Base-by-base conservation (phyloP, 768 basidiomycete genomes). In the Lenzites betulinus region DNA sequence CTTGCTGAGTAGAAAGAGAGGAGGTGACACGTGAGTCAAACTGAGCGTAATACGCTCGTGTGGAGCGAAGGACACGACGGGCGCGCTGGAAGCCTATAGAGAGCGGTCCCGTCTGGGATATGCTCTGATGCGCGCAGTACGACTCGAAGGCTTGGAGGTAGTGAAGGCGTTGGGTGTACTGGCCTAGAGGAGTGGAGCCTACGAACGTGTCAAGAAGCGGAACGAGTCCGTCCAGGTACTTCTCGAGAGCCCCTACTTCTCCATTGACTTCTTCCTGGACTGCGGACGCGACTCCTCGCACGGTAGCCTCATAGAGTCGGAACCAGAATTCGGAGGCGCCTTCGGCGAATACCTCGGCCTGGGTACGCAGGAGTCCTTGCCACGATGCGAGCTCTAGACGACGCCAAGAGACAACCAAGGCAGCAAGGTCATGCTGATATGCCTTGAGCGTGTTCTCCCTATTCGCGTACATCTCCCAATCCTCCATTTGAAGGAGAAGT, bases 401-500 rank as follows among this genome's bases (percentile, higher is more conserved):
- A 54, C 97, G 81, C 97, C 97, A 98, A 11, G 85, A 83, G 49
- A 99, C 86, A 47, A 98, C 90, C 48, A 95, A 79, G 25, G 73
- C 74, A 12, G 84, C 89, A 23, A 97, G 71, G 3, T 78, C 79
- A 25, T 84, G 82, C 60, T 86, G 93, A 67, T 90, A 78, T 1
- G 70, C 54, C 67, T 82, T 85, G 64, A 99, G 81, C 42, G 87
- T 87, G 69, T 94, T 98, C 43, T 90, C 87, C n/a, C 86, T 81
- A 74, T 93, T 95, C n/a, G 96, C 89, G 69, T 91, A 98, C 66
- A 87, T 86, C 71, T 99, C 94, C 97, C 97, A 99, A 69, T 98
- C 96, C 53, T 95, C 92, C 23, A 85, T 93, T 62, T 96, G 91
- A 49, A 88, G 68, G 2, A 98, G 76, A 8, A 99, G 78, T 64